Base-by-base conservation (phyloP, 306 rosid species). In the Corylus heterophylla region DNA sequence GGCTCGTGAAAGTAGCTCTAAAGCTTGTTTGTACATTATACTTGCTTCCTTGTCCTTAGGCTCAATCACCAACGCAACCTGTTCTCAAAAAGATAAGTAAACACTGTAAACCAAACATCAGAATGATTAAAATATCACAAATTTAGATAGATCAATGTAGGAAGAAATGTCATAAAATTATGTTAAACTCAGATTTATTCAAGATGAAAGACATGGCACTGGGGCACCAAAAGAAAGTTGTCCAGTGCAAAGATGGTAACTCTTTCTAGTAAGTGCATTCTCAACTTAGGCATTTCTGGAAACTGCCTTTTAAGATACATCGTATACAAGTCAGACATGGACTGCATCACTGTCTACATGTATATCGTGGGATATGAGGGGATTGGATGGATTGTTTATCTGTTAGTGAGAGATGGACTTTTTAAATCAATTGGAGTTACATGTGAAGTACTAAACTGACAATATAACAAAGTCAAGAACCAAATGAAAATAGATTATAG, bases 11-110 rank as follows among this genome's bases (percentile, higher is more conserved):
- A 96, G 98, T 55, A 96, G 86, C 83, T 93, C 99, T 82, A 96
- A 82, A 68, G 99, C 99, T 87, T 93, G 99, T 85, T 96, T 96
- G 82, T 93, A 96, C 96, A 96, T 91, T 56, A 92, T 84, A 70
- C 88, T 90, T 69, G 98, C 94, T 89, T 96, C 99, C 76, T 94
- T 96, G 86, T 96, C 99, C 93, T 96, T 96, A 8, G 99, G 98
- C 86, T 96, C 99, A 72, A 96, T 96, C 74, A 96, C 99, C 85
- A 96, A 82, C 48, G 99, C 96, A 87, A 96, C 98, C 99, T 96
- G 85, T 81, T 84, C 78, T 71, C 83, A 86, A 18, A 80, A 79
- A 45, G 35, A 76, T 54, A 35, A 63, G 68, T 61, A 39, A 66
- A 81, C 56, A 54, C 75, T 55, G 83, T 74, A 71, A 50, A 31